These are phyloP conservation scores for Lentinus polychrous DNA, from an alignment of 1,284 basidiomycete genomes.

Conservation along the genomic window DNA sequence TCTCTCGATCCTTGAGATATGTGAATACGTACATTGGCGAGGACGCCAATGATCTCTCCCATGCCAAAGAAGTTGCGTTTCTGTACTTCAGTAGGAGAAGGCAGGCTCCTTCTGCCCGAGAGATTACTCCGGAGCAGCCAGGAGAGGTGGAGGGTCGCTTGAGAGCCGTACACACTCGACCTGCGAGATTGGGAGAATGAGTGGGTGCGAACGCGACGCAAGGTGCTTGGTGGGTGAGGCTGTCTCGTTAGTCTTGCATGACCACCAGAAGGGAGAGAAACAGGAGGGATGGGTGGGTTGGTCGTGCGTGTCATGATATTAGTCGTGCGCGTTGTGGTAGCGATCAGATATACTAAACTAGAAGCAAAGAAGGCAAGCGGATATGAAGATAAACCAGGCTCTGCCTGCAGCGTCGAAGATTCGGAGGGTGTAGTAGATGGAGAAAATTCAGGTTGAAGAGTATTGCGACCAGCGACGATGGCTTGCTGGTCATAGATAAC, in stretches of 20 bases:
- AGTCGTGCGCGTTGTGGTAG: neutral
- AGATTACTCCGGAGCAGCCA: slow-evolving; percentile 72
- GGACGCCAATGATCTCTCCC: slow-evolving; percentile 67
- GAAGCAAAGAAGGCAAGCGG: slow-evolving; percentile 1
- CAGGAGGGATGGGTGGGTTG: neutral
- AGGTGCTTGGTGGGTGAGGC: slow-evolving; percentile 9
- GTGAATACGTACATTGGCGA: slow-evolving; percentile 54
- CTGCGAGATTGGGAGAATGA: slow-evolving; percentile 15
- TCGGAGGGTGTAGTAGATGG: slow-evolving; percentile 6
- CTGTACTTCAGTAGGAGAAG: slow-evolving; percentile 46
- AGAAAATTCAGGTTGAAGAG: slow-evolving; percentile 2
- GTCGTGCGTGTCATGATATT: slow-evolving; percentile 7
- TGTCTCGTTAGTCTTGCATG: slow-evolving; percentile 5
- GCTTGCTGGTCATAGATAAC: neutral
- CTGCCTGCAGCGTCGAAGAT: neutral
- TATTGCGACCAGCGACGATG: neutral
- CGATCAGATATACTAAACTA: neutral
- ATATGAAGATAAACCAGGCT: slow-evolving; percentile 1
- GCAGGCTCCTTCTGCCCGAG: slow-evolving; percentile 52
- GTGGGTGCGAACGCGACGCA: slow-evolving; percentile 13
- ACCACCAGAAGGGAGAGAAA: neutral
- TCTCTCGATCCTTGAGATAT: neutral
- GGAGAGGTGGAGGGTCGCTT: slow-evolving; percentile 33
- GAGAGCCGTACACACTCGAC: slow-evolving; percentile 14
- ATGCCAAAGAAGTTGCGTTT: slow-evolving; percentile 73